Percentiles rank a stretch among this genome's conserved stretches.
Conservation (phyloP, 108 stramenopile genomes). For the Nitzschia inconspicua region DNA sequence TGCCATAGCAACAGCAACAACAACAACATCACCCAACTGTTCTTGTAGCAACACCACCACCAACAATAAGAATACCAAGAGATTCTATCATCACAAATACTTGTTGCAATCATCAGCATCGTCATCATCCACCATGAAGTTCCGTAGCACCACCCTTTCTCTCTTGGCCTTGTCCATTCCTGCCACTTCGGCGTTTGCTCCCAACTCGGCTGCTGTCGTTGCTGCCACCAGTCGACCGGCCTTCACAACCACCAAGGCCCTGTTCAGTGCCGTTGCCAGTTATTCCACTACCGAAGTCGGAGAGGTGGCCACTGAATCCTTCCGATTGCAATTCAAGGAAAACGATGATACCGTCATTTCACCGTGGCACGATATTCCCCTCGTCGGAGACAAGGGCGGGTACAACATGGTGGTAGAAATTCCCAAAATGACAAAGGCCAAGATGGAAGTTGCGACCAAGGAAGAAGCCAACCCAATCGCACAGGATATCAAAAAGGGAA, state of each 20-base stretch:
- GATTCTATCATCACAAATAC: no score
- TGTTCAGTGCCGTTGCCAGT: constrained; percentile 16
- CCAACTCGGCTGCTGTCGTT: no score
- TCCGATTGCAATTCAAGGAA: constrained; percentile 72
- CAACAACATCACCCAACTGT: no score
- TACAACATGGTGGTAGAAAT: constrained; percentile 98
- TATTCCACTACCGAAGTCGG: constrained; percentile 57
- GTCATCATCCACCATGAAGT: constrained; percentile 63
- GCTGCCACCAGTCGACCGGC: constrained; percentile 13
- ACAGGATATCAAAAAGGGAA: constrained; percentile 98
- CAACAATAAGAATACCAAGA: not conserved
- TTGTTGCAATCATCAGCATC: no score
- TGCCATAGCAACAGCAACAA: no score
- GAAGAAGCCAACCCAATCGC: constrained; percentile 97
- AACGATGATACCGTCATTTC: constrained; percentile 57
- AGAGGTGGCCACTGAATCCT: constrained; percentile 78
- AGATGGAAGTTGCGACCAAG: constrained; percentile 99
- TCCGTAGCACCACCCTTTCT: constrained; percentile 46
- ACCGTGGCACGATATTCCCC: constrained; percentile 89
- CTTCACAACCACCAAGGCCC: constrained; percentile 7
- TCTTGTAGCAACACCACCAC: not conserved
- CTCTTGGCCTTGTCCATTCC: constrained; percentile 45
- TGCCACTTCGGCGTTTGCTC: constrained; percentile 48
- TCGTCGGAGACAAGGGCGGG: constrained; percentile 46
- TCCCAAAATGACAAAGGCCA: constrained; percentile 97